A percentile compares a stretch with the other conserved stretches of the same genome.
These are phyloP conservation scores for Wickerhamiella dianesei DNA, from an alignment of 805 yeast species.

Conservation along the genomic window DNA sequence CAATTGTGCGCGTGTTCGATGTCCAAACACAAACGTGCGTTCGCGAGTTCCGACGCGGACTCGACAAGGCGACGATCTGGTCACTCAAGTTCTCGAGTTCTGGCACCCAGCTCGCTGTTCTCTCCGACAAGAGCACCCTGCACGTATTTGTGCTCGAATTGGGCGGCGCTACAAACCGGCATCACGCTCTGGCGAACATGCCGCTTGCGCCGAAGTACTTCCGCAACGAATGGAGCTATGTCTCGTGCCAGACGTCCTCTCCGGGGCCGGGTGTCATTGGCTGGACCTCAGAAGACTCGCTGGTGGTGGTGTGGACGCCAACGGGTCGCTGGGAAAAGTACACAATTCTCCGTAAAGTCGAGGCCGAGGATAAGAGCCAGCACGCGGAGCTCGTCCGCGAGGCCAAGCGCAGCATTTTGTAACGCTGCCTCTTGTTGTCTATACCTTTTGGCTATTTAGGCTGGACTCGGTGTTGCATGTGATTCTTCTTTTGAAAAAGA, in stretches of 20 bases:
- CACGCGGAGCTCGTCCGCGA: background rate
- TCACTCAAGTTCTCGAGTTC: slow-evolving; percentile 74
- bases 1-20: slow-evolving; percentile 62
- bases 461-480: no score
- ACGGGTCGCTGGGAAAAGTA: slow-evolving; percentile 80
- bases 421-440: background rate
- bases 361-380: background rate
- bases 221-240: slow-evolving; percentile 78
- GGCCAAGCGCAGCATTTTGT: background rate
- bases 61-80: slow-evolving; percentile 70
- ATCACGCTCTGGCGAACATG: slow-evolving; percentile 50
- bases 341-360: slow-evolving; percentile 41
- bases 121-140: slow-evolving; percentile 79
- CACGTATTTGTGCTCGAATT: slow-evolving; percentile 59
- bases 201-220: slow-evolving; percentile 65
- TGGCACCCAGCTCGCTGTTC: slow-evolving; percentile 63
- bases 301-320: slow-evolving; percentile 62
- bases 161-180: slow-evolving; percentile 26
- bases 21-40: slow-evolving; percentile 52
- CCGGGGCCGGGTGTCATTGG: slow-evolving; percentile 41
- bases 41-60: slow-evolving; percentile 81
- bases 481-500: no score
- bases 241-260: slow-evolving; percentile 44
- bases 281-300: slow-evolving; percentile 63
- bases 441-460: background rate